These are phyloP conservation scores for Trichoderma breve DNA, from an alignment of 2,329 filamentous ascomycete species.

Conservation along the genomic window DNA sequence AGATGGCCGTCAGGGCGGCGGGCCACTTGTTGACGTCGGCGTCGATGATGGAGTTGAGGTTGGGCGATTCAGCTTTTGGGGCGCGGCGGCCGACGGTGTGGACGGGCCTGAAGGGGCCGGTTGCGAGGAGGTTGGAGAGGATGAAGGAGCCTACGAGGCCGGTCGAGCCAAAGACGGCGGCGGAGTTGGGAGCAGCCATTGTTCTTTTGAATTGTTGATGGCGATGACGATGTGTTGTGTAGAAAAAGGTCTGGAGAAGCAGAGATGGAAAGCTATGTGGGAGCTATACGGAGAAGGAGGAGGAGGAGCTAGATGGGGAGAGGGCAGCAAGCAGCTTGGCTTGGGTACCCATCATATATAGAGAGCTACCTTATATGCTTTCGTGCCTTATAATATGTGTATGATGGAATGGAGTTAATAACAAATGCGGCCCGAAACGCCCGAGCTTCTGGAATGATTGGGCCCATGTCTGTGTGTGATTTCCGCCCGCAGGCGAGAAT, in stretches of 20 bases:
- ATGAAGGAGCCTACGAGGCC: conserved; percentile 73
- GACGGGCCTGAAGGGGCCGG: conserved; percentile 52
- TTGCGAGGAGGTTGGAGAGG: conserved; percentile 61
- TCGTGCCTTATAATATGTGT: background rate
- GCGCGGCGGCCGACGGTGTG: conserved; percentile 66
- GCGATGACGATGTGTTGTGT: background rate
- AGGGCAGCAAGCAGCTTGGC: background rate
- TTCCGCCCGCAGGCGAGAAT: background rate
- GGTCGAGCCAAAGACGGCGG: conserved; percentile 62
- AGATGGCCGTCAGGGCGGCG: conserved; percentile 52
- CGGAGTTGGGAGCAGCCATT: conserved; percentile 24
- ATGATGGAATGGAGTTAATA: background rate
- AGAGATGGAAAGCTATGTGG: background rate
- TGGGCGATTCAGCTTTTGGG: conserved; percentile 54
- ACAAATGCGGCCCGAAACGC: background rate
- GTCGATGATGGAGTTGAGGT: conserved; percentile 62
- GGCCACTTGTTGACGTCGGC: conserved; percentile 70
- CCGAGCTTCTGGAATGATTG: background rate
- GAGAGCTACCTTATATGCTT: too few relatives aligned
- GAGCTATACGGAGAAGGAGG: background rate
- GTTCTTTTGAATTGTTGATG: background rate
- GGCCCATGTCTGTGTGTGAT: background rate
- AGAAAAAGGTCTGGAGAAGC: background rate
- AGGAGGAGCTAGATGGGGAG: background rate
- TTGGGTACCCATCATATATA: background rate